phyloP scores from a whole-genome alignment of 2,329 filamentous ascomycete species.

The Blastomyces silverae region DNA sequence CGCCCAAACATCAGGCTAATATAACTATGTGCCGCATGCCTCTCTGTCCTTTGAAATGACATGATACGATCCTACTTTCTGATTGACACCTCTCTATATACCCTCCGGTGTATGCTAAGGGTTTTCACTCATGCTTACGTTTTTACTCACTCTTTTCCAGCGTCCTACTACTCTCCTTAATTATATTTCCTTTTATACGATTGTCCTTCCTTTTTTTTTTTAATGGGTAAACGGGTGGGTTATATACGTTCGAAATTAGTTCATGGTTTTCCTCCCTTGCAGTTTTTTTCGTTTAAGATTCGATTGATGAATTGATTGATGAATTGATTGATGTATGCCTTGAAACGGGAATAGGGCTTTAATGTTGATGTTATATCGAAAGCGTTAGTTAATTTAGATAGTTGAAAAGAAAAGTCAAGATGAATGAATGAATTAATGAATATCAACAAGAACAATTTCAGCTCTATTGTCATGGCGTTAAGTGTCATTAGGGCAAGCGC shows the following conservation, averaged over 20 bases:
- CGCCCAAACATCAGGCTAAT: neutral
- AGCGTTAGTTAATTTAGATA: neutral
- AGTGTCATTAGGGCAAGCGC: neutral
- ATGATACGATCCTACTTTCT: neutral
- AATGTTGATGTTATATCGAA: neutral
- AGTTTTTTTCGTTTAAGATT: neutral
- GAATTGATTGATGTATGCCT: neutral
- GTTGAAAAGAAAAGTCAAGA: neutral
- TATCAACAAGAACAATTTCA: neutral
- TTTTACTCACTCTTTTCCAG: no score
- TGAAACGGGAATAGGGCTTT: neutral
- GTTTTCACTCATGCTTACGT: neutral
- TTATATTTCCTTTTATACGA: neutral
- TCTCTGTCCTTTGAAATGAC: neutral
- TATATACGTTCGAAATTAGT: neutral
- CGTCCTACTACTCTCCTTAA: neutral
- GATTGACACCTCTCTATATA: neutral
- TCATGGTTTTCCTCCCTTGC: neutral
- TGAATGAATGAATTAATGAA: conserved; percentile 2
- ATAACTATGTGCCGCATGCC: neutral
- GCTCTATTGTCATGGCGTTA: neutral
- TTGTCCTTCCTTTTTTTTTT: neutral
- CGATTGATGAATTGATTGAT: no score
- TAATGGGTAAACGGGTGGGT: neutral
- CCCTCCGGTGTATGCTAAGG: neutral